Evolutionary conservation across 495 filamentous ascomycete species (phyloP), one percentile per base, ranked within the genome.

Genomic region (Evansstolkia leycettana): DNA sequence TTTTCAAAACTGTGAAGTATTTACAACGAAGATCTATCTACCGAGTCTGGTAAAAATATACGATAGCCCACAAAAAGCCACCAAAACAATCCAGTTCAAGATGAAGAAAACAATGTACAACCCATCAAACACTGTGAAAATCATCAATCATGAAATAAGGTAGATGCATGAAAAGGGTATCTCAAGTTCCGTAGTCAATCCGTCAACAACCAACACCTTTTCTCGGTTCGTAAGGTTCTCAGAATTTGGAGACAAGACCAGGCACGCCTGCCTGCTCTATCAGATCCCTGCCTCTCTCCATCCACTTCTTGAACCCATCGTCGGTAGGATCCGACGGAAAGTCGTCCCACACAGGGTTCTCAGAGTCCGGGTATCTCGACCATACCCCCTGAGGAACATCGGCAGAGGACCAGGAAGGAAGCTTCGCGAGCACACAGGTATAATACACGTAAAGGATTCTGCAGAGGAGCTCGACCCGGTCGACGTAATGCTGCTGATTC

Each of bases 371-470:
- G 27, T 68, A 70, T 2, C 55, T 53, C 5, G 59, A 65, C 54
- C 61, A 63, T 9, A 53, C 51, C 17, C 62, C 63, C 45, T 65
- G 65, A 23, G 61, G 58, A 3, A 56, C 51, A 30, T 64, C 57
- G 15, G 48, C 35, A 4, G 47, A 47, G 5, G 52, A 59, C 60
- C 64, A 65, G 0, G 65, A 59, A 0, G 58, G 58, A n/a, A 68
- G 47, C 44, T 68, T 70, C 3, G 62, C 64, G 33, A 60, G 38
- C 14, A 66, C 63, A 39, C 57, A 64, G 20, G 63, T 68, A 35
- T 68, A 70, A 39, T 67, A 70, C 13, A 67, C 63, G 43, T 70
- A 68, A 7, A 70, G 55, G 30, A 68, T 65, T 16, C 60, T 50
- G 47, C 63, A 64, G 12, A 70, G 61, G n/a, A 60, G 43, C 27